Evolutionary conservation across 164 flowering plant species (phyloP), one percentile per base, ranked within the genome.

Genomic region (Sedum album): DNA sequence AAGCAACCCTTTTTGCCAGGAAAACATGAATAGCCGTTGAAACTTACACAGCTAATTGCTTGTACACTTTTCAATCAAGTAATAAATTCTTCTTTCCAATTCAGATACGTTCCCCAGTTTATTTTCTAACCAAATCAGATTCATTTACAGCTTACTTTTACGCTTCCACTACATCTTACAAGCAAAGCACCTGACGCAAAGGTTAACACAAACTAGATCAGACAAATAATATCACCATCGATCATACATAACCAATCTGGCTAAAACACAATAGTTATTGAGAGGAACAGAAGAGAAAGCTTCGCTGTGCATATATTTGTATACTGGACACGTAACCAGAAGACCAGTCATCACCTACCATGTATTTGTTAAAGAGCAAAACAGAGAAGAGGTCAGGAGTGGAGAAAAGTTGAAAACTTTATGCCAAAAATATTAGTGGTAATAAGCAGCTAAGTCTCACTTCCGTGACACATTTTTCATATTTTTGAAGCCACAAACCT

Each of bases 281-380:
- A 44, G 48, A 44, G 48, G 48, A 2, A 44, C 48, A 44, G 48
- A 44, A 44, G 48, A 35, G 38, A 35, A 35, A n/a, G n/a, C n/a
- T n/a, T n/a, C n/a, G n/a, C n/a, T n/a, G n/a, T n/a, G n/a, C n/a
- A n/a, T n/a, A n/a, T n/a, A n/a, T n/a, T n/a, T n/a, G n/a, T n/a
- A n/a, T n/a, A n/a, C n/a, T n/a, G n/a, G n/a, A n/a, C n/a, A n/a
- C n/a, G n/a, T n/a, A n/a, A n/a, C n/a, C n/a, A n/a, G n/a, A n/a
- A n/a, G n/a, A n/a, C 41, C 41, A 38, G 41, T 38, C 41, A 38
- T 38, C 66, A 48, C 65, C 79, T 39, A 62, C 71, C 38, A 73
- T n/a, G 76, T 17, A 71, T 76, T 53, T 38, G 8, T 38, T 38
- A 0, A 38, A 38, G 41, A 1, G 10, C 6, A 38, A 38, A 38